Evolutionary conservation across 78 protist species (phyloP).

Genomic region (Cavenderia fasciculata): DNA sequence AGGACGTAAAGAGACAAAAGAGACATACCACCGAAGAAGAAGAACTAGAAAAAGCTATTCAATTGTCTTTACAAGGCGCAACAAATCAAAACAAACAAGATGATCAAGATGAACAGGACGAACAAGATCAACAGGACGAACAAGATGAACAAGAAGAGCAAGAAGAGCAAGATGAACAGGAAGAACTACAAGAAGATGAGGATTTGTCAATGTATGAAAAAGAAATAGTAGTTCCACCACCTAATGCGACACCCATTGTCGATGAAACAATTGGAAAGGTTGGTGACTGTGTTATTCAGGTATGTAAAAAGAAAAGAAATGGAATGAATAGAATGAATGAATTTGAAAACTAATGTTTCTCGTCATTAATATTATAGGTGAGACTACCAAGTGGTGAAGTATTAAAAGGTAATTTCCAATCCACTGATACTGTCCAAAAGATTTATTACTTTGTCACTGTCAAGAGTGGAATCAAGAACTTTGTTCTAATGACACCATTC

Average conservation of each 20-base stretch:
- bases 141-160: background rate
- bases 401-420: slow-evolving; percentile 35
- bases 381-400: slow-evolving; percentile 33
- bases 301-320: too few species aligned
- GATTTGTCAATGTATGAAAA: slow-evolving; percentile 5
- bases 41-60: slow-evolving; percentile 68
- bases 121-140: background rate
- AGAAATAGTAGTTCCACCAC: background rate
- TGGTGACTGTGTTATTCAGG: slow-evolving; percentile 60
- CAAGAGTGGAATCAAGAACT: slow-evolving; percentile 40
- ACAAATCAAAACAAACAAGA: background rate
- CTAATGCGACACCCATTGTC: background rate
- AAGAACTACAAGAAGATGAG: background rate
- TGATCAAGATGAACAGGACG: slow-evolving; percentile 43
- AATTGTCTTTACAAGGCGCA: slow-evolving; percentile 13
- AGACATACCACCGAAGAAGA: slow-evolving; percentile 60
- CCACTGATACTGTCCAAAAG: slow-evolving; percentile 23
- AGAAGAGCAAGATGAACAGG: background rate
- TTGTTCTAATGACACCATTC: slow-evolving; percentile 30
- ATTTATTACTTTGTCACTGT: slow-evolving; percentile 36
- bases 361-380: background rate
- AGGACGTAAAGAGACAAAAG: slow-evolving; percentile 41
- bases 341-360: background rate
- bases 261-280: slow-evolving; percentile 7
- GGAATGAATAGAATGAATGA: background rate